These are phyloP conservation scores for Cairneyella variabilis DNA, from an alignment of 495 filamentous ascomycete species.

Conservation along the genomic window DNA sequence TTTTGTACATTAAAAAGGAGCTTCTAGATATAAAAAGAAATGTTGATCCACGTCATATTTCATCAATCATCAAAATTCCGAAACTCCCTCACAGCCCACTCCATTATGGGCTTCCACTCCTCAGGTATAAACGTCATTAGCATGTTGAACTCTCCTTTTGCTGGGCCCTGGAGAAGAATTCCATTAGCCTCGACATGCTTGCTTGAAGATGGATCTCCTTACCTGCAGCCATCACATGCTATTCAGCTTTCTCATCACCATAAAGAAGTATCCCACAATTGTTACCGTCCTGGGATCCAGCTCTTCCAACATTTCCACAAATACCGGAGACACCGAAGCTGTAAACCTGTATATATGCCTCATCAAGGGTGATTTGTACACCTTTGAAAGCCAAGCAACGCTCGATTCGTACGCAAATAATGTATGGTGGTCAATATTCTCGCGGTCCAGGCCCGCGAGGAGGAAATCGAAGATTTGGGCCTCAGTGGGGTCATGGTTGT, in stretches of 20 bases:
- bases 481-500: neutral
- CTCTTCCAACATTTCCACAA: neutral
- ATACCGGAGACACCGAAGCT: neutral
- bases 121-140: neutral
- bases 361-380: neutral
- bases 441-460: neutral
- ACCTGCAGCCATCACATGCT: neutral
- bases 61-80: neutral
- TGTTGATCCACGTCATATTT: neutral
- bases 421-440: neutral
- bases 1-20: neutral
- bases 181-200: too few species aligned
- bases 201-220: too few species aligned
- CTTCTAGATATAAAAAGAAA: neutral
- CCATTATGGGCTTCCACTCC: neutral
- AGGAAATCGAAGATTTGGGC: neutral
- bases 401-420: neutral
- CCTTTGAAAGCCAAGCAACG: neutral
- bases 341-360: conserved; percentile 3
- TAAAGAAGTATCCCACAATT: neutral
- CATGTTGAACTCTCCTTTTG: neutral
- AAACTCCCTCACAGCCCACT: neutral
- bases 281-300: neutral
- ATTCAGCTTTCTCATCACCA: neutral
- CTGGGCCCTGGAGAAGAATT: too few species aligned